These are phyloP conservation scores for Moesziomyces sp. DNA, from an alignment of 1,284 basidiomycete species.

Conservation along the genomic window DNA sequence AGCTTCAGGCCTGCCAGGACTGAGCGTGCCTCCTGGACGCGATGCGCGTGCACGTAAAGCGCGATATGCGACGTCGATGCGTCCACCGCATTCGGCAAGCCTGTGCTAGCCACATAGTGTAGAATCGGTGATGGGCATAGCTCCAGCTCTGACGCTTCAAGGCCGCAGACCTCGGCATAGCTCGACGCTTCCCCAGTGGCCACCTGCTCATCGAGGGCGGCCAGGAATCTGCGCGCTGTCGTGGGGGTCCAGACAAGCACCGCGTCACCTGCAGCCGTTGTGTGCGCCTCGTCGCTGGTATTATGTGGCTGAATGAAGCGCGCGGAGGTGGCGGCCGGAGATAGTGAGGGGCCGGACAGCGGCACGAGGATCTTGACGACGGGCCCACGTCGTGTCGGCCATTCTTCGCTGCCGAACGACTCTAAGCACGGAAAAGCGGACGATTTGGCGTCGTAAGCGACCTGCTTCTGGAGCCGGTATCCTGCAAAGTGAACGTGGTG, in stretches of 20 bases:
- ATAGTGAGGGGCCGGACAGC: conserved; percentile 24
- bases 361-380: conserved; percentile 46
- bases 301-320: conserved; percentile 15
- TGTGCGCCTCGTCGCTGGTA: too few relatives aligned
- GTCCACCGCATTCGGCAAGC: background rate
- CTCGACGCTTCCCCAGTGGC: too few relatives aligned
- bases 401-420: too few relatives aligned
- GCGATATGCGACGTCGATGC: conserved; percentile 11
- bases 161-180: background rate
- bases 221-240: conserved; percentile 23
- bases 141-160: background rate
- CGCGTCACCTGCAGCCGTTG: background rate
- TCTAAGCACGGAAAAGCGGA: too few relatives aligned
- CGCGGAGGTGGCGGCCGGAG: conserved; percentile 11
- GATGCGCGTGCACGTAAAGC: conserved; percentile 30
- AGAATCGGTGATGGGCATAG: conserved; percentile 27
- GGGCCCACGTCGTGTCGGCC: conserved; percentile 18
- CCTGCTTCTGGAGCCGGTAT: conserved; percentile 3
- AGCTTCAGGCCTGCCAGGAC: conserved; percentile 17
- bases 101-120: conserved; percentile 22
- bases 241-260: conserved; percentile 31
- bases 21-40: conserved; percentile 17
- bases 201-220: conserved; percentile 9
- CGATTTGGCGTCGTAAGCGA: too few relatives aligned
- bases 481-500: conserved; percentile 18